Conservation (phyloP, 2,329 filamentous ascomycete genomes). For the Xylaria sp. region DNA sequence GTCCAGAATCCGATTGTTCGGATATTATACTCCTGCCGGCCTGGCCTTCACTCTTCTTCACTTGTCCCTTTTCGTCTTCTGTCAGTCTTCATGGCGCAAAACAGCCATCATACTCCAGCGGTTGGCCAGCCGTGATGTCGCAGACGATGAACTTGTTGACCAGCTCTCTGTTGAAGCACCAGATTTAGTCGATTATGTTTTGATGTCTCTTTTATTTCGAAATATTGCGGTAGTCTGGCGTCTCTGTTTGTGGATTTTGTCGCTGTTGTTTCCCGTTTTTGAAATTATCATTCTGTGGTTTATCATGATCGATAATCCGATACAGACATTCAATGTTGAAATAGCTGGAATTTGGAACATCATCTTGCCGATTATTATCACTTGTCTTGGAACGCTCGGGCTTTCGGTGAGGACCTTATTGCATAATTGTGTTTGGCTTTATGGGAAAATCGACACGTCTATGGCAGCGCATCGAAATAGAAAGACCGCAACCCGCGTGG, state of each 20-base stretch:
- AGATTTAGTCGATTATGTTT: slow-evolving; percentile 8
- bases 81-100: slow-evolving; percentile 11
- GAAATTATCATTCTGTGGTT: slow-evolving; percentile 5
- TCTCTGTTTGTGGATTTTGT: not conserved
- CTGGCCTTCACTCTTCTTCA: slow-evolving; percentile 2
- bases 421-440: not conserved
- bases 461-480: not conserved
- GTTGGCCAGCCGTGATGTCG: slow-evolving; percentile 14
- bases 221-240: slow-evolving; percentile 6
- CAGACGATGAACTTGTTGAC: slow-evolving; percentile 1
- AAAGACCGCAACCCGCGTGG: slow-evolving; percentile 9
- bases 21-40: not conserved
- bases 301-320: slow-evolving; percentile 13
- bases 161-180: not conserved
- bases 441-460: not conserved
- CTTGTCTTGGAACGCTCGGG: not conserved
- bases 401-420: not conserved
- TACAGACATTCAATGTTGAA: slow-evolving; percentile 4
- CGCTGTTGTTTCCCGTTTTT: not conserved
- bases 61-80: slow-evolving; percentile 5
- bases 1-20: slow-evolving; percentile 4
- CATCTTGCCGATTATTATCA: not conserved
- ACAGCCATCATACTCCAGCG: slow-evolving; percentile 4
- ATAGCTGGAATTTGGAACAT: slow-evolving; percentile 4
- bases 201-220: slow-evolving; percentile 16